Evolutionary conservation across 2,329 filamentous ascomycete species (phyloP), one percentile per base, ranked within the genome.

Genomic region (Penicillium brasilianum): DNA sequence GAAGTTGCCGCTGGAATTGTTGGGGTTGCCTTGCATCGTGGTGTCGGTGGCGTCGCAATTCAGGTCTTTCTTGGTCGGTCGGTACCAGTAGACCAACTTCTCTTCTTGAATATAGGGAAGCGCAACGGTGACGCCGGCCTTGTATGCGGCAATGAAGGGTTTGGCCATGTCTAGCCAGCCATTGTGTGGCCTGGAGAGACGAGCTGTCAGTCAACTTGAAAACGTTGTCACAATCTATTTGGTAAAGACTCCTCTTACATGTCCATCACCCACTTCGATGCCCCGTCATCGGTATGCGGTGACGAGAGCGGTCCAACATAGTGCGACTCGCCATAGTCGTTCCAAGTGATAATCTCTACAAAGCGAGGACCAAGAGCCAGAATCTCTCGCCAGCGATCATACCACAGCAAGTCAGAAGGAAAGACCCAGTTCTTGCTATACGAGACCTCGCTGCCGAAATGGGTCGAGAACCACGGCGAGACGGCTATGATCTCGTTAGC

Each of bases 31-130:
- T 30, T 70, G 60, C 63, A 80, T 77, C 0, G 81, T 83, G 1
- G 81, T 84, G 66, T 85, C 83, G 14, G 83, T 85, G 6, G 79
- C 69, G 60, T 84, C 82, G 70, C 84, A 86, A 69, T 83, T 69
- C 36, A 83, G 67, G 11, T 64, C 60, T 61, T 77, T 80, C 1
- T 79, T 78, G 1, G 80, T 83, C 2, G 82, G 83, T 1, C 84
- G 79, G 71, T 84, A 86, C 84, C 84, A 86, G 75, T 86, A 86
- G 34, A 84, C 72, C 14, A 86, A 69, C 70, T 83, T 77, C 22
- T 86, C 84, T 11, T 78, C 71, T 37, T 73, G 72, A 63, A 85
- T 81, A 71, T 80, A 80, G 14, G 63, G 59, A 39, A 69, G 1
- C 60, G 66, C 30, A 69, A 77, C 2, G 73, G 76, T 57, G 41